Evolutionary conservation across 2,329 filamentous ascomycete genomes (phyloP).

Genomic region (Calonectria naviculata): DNA sequence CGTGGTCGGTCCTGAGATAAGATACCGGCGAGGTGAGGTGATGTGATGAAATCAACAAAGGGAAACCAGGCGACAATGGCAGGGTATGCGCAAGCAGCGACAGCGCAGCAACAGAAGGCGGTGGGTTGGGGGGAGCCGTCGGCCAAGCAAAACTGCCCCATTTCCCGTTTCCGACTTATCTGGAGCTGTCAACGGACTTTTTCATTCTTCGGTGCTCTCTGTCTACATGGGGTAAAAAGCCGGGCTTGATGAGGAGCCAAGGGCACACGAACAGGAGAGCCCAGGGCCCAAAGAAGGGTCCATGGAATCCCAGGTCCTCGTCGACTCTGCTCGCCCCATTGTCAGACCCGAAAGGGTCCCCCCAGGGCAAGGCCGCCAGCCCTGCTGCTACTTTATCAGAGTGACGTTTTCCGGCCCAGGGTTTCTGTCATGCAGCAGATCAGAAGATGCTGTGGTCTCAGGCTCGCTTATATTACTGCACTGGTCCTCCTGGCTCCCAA

Average conservation of each 20-base stretch:
- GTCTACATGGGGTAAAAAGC: slow-evolving; percentile 1
- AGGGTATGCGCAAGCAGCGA: slow-evolving; percentile 9
- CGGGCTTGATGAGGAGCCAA: not conserved
- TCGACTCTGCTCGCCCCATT: not conserved
- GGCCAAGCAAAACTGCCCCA: slow-evolving; percentile 2
- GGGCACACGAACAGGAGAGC: not conserved
- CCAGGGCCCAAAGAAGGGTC: not conserved
- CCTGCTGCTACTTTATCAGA: not conserved
- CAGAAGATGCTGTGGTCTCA: slow-evolving; percentile 4
- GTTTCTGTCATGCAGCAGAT: slow-evolving; percentile 13
- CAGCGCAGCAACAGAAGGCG: slow-evolving; percentile 12
- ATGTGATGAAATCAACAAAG: slow-evolving; percentile 20
- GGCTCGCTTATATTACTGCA: slow-evolving; percentile 10
- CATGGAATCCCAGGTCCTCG: not conserved
- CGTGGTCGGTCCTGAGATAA: not conserved
- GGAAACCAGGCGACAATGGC: slow-evolving; percentile 14
- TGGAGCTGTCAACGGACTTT: slow-evolving; percentile 16
- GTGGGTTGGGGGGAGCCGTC: slow-evolving; percentile 19
- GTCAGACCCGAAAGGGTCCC: not conserved
- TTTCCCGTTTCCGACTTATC: slow-evolving; percentile 16
- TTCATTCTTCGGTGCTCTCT: not conserved
- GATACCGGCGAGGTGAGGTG: slow-evolving; percentile 3
- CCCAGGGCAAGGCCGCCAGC: not conserved
- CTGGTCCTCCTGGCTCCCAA: not conserved
- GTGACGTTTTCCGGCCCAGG: slow-evolving; percentile 6